Conservation (phyloP, 2,329 filamentous ascomycete genomes). For the Diaporthe sp. region DNA sequence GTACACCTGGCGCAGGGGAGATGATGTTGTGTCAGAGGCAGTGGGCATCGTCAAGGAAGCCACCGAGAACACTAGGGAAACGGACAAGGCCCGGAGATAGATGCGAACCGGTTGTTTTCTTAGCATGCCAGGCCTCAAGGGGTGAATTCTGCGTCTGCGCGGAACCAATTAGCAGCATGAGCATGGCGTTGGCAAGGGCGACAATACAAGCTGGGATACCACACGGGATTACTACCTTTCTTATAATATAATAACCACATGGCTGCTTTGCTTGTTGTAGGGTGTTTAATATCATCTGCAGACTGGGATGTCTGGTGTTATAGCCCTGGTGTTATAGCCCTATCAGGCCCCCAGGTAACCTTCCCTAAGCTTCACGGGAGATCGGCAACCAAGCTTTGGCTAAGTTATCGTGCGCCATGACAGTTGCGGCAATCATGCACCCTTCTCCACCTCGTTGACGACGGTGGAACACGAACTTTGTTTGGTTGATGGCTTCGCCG, state of each 20-base stretch:
- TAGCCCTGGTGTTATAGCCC: neutral
- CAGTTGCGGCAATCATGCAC: neutral
- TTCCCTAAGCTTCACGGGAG: neutral
- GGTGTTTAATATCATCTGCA: neutral
- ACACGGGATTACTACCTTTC: neutral
- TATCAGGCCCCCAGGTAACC: neutral
- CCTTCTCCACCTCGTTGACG: neutral
- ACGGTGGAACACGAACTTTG: neutral
- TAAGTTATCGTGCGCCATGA: neutral
- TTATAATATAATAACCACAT: neutral
- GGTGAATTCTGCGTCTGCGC: neutral
- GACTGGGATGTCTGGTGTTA: too few relatives aligned
- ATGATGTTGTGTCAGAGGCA: slow-evolving; percentile 75
- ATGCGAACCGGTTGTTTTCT: neutral
- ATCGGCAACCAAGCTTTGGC: slow-evolving; percentile 11
- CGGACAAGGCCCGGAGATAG: slow-evolving; percentile 27
- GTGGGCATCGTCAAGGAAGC: slow-evolving; percentile 71
- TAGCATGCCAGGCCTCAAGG: neutral
- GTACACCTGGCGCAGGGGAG: slow-evolving; percentile 78
- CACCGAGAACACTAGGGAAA: slow-evolving; percentile 52
- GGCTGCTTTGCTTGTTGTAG: neutral
- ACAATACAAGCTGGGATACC: neutral
- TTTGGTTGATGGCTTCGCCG: neutral
- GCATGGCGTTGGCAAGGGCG: slow-evolving; percentile 25
- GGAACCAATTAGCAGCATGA: neutral